Evolutionary conservation across 2,329 filamentous ascomycete genomes (phyloP), one percentile per base, ranked within the genome.

Genomic region (Hypoxylon sp.): DNA sequence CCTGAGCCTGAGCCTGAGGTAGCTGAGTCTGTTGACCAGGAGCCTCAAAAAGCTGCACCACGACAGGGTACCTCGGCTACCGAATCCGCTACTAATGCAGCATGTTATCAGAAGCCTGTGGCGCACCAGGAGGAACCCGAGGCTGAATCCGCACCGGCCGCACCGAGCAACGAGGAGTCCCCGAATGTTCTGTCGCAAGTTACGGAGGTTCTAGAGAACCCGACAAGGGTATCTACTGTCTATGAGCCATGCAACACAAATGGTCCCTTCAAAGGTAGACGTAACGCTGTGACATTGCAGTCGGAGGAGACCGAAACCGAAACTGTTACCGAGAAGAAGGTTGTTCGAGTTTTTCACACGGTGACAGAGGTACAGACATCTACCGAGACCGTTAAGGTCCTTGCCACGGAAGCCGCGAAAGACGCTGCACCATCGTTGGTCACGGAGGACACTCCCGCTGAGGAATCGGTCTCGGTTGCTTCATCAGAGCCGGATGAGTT

Each of bases 311-410:
- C 70, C 1, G 71, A 77, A 52, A 75, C 72, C 1, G 71, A 77
- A 53, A 74, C 70, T 0, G 70, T 76, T 14, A 73, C 71, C 16
- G 69, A 75, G 48, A 74, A 71, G 41, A 76, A 73, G 50, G 65
- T 76, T 0, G 73, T 80, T 9, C 74, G 73, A 2, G 69, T 81
- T 5, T 71, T 80, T 8, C 76, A 80, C 65, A 79, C 75, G 1
- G 71, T 78, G n/a, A 77, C 76, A 1, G 56, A 82, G 1, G 45
- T 64, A 5, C 74, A 78, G 66, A 78, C 69, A 6, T 67, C 70
- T 6, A 71, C 69, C 0, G 76, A 80, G 63, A 80, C 67, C 2
- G 62, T 74, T 51, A 67, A 69, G 37, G 67, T 71, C 16, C 52
- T 61, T n/a, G 23, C 56, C 4, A 60, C 63, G 7, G 61, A 66